phyloP scores from a whole-genome alignment of 345 rosid genomes.

The Odontarrhena argentea region DNA sequence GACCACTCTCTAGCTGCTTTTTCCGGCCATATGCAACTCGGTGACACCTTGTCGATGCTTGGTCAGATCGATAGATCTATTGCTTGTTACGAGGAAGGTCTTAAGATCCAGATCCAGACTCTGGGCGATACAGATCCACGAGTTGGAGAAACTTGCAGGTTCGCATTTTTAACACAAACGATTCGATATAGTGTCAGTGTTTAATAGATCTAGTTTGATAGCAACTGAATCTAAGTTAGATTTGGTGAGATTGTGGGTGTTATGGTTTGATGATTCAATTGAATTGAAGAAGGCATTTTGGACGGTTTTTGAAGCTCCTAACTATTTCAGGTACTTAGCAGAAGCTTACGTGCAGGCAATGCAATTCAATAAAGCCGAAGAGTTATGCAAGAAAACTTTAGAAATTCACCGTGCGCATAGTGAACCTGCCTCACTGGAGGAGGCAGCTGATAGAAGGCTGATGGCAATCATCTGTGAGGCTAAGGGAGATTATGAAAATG shows the following conservation, averaged over 20 bases:
- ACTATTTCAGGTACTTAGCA: conserved; percentile 70
- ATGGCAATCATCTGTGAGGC: conserved; percentile 97
- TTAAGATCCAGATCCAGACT: conserved; percentile 93
- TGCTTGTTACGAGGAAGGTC: conserved; percentile 79
- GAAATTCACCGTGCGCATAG: conserved; percentile 97
- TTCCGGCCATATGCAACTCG: conserved; percentile 96
- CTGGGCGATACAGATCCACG: conserved; percentile 94
- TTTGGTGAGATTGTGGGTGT: background rate
- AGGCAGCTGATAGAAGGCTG: conserved; percentile 92
- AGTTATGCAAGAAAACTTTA: conserved; percentile 83
- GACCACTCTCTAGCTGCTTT: conserved; percentile 93
- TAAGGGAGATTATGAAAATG: conserved; percentile 86
- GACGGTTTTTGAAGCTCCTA: background rate
- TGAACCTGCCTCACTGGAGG: conserved; percentile 96
- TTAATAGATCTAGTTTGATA: conserved; percentile 14
- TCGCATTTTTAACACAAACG: background rate
- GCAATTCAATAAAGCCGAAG: conserved; percentile 98
- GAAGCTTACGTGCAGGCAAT: conserved; percentile 99
- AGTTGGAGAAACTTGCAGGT: conserved; percentile 99
- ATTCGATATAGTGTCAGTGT: background rate
- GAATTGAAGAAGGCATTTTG: background rate
- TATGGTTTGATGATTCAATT: conserved; percentile 2
- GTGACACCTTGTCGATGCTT: conserved; percentile 95
- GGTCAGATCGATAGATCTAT: conserved; percentile 91
- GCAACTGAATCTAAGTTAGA: conserved; percentile 20